Percentiles rank a stretch among this genome's conserved stretches.
These are phyloP conservation scores for Hevea brasiliensis DNA, from an alignment of 345 rosid species.

Conservation along the genomic window DNA sequence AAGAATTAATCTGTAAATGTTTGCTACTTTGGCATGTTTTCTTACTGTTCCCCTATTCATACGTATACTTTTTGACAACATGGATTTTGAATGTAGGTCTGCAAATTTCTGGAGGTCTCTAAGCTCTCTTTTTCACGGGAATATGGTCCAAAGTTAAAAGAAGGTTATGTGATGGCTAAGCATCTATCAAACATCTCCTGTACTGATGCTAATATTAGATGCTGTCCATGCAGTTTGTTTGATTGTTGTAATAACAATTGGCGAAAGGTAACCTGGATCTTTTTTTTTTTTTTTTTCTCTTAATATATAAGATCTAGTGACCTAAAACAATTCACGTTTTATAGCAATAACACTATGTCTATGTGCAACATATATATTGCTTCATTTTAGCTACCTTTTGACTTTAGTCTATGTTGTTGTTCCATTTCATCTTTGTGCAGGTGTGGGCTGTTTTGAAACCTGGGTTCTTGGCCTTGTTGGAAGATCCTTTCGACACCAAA, in stretches of 20 bases:
- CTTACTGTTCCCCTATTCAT: not conserved
- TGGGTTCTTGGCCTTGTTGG: conserved; percentile 85
- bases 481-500: conserved; percentile 66
- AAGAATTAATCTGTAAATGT: not conserved
- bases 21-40: not conserved
- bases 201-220: conserved; percentile 32
- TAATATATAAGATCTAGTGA: too few relatives aligned
- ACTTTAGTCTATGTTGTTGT: not conserved
- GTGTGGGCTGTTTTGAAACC: conserved; percentile 96
- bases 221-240: conserved; percentile 52
- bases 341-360: not conserved
- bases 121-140: conserved; percentile 74
- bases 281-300: not conserved
- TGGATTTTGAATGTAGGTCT: conserved; percentile 49
- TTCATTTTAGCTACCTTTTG: not conserved
- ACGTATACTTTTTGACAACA: not conserved
- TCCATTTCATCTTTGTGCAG: conserved; percentile 34
- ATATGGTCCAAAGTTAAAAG: conserved; percentile 84
- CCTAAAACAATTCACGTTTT: not conserved
- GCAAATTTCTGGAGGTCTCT: conserved; percentile 91
- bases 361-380: not conserved
- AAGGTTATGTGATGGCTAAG: conserved; percentile 80
- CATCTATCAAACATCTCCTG: conserved; percentile 47
- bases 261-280: conserved; percentile 54
- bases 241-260: conserved; percentile 56